Percentiles rank a stretch among this genome's conserved stretches.
Conservation (phyloP, 78 protist species). For the Planoprotostelium fungivorum region DNA sequence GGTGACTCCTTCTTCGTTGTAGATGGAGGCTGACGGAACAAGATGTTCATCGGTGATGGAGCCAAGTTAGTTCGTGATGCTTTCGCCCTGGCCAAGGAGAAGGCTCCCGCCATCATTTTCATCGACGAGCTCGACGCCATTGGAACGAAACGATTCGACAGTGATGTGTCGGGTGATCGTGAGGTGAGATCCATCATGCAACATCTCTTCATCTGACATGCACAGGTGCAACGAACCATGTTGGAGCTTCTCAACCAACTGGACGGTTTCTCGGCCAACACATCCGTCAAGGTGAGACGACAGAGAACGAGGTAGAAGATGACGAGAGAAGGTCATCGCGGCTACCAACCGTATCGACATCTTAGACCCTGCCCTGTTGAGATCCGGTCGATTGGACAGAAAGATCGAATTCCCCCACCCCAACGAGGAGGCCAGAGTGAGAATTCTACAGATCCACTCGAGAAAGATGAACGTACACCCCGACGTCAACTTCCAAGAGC, state of each 20-base stretch:
- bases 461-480: slow-evolving; percentile 88
- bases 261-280: slow-evolving; percentile 94
- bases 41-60: slow-evolving; percentile 99
- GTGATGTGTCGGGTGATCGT: slow-evolving; percentile 95
- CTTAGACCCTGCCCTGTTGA: slow-evolving; percentile 98
- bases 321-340: too few species aligned
- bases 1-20: neutral
- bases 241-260: slow-evolving; percentile 98
- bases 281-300: slow-evolving; percentile 92
- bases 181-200: slow-evolving; percentile 98
- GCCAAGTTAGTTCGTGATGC: slow-evolving; percentile 99
- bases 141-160: slow-evolving; percentile 96
- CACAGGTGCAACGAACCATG: slow-evolving; percentile 24
- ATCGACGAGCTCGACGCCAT: slow-evolving; percentile 99
- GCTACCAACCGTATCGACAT: slow-evolving; percentile 99
- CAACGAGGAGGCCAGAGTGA: slow-evolving; percentile 93
- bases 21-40: too few species aligned
- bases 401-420: slow-evolving; percentile 99
- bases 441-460: slow-evolving; percentile 95
- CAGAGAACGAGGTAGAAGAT: too few species aligned
- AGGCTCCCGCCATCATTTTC: slow-evolving; percentile 96
- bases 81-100: slow-evolving; percentile 98
- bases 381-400: slow-evolving; percentile 96
- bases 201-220: neutral
- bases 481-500: slow-evolving; percentile 96